Base-by-base conservation (phyloP, 768 basidiomycete species). In the Chalciporus chontae region DNA sequence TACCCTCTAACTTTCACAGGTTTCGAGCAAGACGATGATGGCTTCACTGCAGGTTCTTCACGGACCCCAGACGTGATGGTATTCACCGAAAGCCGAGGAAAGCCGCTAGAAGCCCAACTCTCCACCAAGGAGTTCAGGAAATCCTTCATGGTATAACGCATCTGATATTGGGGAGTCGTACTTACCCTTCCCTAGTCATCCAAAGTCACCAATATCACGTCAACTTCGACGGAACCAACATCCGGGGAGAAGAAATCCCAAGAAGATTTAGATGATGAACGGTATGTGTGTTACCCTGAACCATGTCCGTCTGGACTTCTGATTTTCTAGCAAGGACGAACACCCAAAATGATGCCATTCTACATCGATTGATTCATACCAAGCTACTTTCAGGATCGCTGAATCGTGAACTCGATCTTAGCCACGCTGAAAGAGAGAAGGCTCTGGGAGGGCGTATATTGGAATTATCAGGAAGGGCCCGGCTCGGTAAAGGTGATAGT, bases 351-450 rank as follows among this genome's bases (percentile, higher is more conserved):
- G 90, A 93, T 61, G 84, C 82, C 1, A 66, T 86, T 21, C 76
- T 93, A 13, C 88, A 91, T 64, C 83, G 80, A 45, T 72, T 93
- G 5, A 77, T 93, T 14, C 90, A 93, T 63, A 91, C 90, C 0
- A 77, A 84, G 54, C 70, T 93, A 5, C 71, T 93, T 6, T 86
- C 90, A 8, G 88, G 86, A 9, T 88, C 87, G 5, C 66, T 85
- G 8, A 75, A 83, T 60, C 69, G 77, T 2, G 81, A 84, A 4
- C 71, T 89, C 15, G 64, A 83, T 49, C 59, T 87, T 47, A 76
- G 78, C 15, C 77, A 84, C 23, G 87, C 85, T 5, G 77, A 88
- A 55, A 80, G 80, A 27, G 79, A 78, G 36, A 90, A 84, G 63
- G 88, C 89, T 0, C 62, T 93, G 29, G 81, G 83, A 24, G 90